These are phyloP conservation scores for Mycena amicta DNA, from an alignment of 768 basidiomycete species.

Conservation along the genomic window DNA sequence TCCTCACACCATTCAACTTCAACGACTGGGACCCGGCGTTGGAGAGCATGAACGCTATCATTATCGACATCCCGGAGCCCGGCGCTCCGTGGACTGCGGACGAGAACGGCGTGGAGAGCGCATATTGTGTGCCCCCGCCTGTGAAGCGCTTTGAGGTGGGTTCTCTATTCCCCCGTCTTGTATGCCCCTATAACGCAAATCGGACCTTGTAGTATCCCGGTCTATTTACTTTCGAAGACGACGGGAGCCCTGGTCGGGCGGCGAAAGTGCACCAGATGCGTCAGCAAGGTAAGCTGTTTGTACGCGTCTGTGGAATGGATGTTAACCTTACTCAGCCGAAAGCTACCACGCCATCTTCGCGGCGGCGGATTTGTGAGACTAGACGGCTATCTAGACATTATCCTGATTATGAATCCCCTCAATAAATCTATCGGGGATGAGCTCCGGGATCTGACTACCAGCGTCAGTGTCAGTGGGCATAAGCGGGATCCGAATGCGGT, in stretches of 20 bases:
- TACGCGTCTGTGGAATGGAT: too few relatives aligned
- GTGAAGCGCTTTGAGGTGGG: constrained; percentile 33
- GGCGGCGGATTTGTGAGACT: too few relatives aligned
- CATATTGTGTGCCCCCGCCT: constrained; percentile 25
- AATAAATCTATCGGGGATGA: too few relatives aligned
- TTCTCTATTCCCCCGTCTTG: too few relatives aligned
- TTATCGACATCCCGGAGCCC: constrained; percentile 43
- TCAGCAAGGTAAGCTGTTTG: constrained; percentile 15
- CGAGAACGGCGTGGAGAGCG: constrained; percentile 52
- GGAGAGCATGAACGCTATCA: constrained; percentile 56
- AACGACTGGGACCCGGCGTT: constrained; percentile 65
- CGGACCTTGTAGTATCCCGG: constrained; percentile 15
- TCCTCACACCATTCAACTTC: constrained; percentile 65
- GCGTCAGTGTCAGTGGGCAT: too few relatives aligned
- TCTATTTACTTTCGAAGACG: constrained; percentile 15
- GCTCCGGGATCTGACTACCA: too few relatives aligned
- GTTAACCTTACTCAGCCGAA: too few relatives aligned
- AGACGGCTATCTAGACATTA: too few relatives aligned
- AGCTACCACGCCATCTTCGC: too few relatives aligned
- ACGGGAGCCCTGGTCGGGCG: constrained; percentile 12
- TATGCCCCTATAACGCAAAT: too few relatives aligned
- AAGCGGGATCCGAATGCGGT: too few relatives aligned
- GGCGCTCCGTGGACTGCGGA: constrained; percentile 46
- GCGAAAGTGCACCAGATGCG: constrained; percentile 15
- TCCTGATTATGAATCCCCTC: too few relatives aligned